A percentile compares a stretch with the other conserved stretches of the same genome.
Evolutionary conservation across 208 protist species (phyloP).

Genomic region (Wallacemonas collosoma): DNA sequence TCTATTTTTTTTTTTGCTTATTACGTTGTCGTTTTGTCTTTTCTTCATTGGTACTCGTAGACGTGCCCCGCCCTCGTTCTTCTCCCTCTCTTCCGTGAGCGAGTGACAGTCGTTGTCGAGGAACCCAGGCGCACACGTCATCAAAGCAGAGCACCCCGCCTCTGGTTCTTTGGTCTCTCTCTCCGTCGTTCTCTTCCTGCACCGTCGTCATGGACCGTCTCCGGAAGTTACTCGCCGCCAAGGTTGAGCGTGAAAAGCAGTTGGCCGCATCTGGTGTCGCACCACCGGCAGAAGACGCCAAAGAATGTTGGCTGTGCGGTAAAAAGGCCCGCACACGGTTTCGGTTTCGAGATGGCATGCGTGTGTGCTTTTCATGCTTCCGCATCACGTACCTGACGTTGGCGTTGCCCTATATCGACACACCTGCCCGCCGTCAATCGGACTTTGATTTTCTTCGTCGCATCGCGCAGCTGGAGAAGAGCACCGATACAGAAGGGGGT

Average conservation of each 20-base stretch:
- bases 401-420: conserved; percentile 62
- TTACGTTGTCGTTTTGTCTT: too few species aligned
- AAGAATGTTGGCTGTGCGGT: conserved; percentile 71
- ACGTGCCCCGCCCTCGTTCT: conserved; percentile 10
- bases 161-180: neutral
- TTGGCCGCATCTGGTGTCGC: conserved; percentile 10
- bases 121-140: too few species aligned
- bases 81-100: neutral
- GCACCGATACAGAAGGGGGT: neutral
- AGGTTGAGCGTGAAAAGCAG: conserved; percentile 43
- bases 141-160: neutral
- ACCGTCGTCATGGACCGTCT: conserved; percentile 32
- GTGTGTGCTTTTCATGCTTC: conserved; percentile 75
- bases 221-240: conserved; percentile 30
- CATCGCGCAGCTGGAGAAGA: conserved; percentile 37
- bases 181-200: conserved; percentile 4
- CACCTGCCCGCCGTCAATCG: conserved; percentile 37
- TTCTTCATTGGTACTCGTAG: neutral
- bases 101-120: neutral
- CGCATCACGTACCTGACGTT: conserved; percentile 50
- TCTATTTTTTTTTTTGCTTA: too few species aligned
- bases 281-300: neutral
- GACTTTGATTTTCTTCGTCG: conserved; percentile 45
- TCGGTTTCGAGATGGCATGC: conserved; percentile 35
- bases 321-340: conserved; percentile 36